Evolutionary conservation across 1,139 yeast genomes (phyloP).

Genomic region (Hansenula lynferdii): DNA sequence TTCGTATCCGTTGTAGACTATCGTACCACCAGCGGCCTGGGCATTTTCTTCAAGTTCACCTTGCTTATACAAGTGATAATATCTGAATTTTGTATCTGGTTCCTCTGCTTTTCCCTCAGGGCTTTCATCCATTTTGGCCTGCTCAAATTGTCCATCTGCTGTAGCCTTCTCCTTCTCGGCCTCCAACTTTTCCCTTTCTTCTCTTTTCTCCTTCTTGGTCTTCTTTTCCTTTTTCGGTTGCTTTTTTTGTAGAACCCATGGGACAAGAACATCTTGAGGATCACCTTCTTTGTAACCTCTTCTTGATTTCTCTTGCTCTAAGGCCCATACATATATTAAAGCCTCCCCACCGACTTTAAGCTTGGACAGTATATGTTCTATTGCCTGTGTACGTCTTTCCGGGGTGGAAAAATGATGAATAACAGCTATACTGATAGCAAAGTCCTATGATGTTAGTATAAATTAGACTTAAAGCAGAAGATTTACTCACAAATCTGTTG

Average conservation of each 20-base stretch:
- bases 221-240: slow-evolving; percentile 18
- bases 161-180: slow-evolving; percentile 7
- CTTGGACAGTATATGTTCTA: slow-evolving; percentile 58
- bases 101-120: slow-evolving; percentile 16
- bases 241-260: slow-evolving; percentile 75
- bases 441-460: slow-evolving; percentile 39
- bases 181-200: slow-evolving; percentile 13
- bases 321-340: slow-evolving; percentile 91
- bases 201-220: slow-evolving; percentile 15
- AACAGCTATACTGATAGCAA: slow-evolving; percentile 94
- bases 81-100: slow-evolving; percentile 62
- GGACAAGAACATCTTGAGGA: slow-evolving; percentile 91
- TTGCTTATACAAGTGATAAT: slow-evolving; percentile 77
- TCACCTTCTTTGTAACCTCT: slow-evolving; percentile 87
- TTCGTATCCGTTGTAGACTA: slow-evolving; percentile 79
- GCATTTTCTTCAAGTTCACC: slow-evolving; percentile 82
- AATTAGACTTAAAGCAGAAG: slow-evolving; percentile 19
- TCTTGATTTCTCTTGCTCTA: slow-evolving; percentile 82
- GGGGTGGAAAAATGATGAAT: slow-evolving; percentile 92
- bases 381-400: slow-evolving; percentile 72
- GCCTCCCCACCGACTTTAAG: slow-evolving; percentile 60
- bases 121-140: slow-evolving; percentile 8
- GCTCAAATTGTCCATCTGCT: not conserved
- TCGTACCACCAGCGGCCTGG: slow-evolving; percentile 55
- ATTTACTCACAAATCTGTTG: slow-evolving; percentile 32